Percentiles rank a stretch among this genome's conserved stretches.
Evolutionary conservation across 495 filamentous ascomycete species (phyloP).

Genomic region (Tuber umbilicatum): DNA sequence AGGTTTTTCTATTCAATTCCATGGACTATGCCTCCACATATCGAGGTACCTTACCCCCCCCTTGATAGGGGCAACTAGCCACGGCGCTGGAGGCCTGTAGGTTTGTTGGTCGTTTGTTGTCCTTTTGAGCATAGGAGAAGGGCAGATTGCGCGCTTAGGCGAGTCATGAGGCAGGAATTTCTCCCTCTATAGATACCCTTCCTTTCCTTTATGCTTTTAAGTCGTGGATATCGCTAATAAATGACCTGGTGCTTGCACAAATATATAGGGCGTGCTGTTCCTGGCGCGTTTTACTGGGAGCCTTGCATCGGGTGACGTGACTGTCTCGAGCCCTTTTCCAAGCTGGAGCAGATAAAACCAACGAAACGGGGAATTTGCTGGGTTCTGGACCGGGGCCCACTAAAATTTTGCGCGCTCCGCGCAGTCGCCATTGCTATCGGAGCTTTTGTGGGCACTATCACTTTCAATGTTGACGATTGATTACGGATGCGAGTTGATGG

Average conservation of each 20-base stretch:
- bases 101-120: neutral
- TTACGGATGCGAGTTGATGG: neutral
- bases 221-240: neutral
- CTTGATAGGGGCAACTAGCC: neutral
- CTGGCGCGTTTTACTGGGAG: neutral
- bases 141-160: neutral
- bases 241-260: neutral
- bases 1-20: neutral
- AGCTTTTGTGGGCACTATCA: neutral
- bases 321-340: neutral
- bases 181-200: neutral
- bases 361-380: neutral
- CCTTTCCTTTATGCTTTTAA: neutral
- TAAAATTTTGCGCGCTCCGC: neutral
- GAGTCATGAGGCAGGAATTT: neutral
- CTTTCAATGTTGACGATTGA: neutral
- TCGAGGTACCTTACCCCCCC: neutral
- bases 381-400: neutral
- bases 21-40: neutral
- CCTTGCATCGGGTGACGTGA: neutral
- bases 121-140: neutral
- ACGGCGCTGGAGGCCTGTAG: neutral
- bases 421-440: neutral
- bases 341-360: neutral
- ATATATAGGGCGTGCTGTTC: neutral